phyloP scores from a whole-genome alignment of 2,329 filamentous ascomycete species.

The Raffaelea deltoideospora region DNA sequence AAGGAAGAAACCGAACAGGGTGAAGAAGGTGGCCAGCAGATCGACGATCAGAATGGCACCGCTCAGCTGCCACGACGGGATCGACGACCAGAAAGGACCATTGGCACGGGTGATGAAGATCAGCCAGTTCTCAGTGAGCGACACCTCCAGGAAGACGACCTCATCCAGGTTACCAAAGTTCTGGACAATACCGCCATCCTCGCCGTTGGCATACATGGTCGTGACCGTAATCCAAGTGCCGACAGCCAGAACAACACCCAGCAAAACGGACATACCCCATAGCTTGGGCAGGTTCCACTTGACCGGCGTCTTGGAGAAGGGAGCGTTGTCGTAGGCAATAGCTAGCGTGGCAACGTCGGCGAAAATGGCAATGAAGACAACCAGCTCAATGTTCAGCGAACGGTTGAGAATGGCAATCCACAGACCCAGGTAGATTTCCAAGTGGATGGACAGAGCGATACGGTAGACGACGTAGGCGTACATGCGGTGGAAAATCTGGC shows the following conservation, averaged over 20 bases:
- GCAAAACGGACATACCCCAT: conserved; percentile 80
- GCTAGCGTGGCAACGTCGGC: conserved; percentile 84
- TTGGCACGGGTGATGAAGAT: conserved; percentile 94
- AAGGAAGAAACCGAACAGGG: conserved; percentile 72
- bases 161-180: conserved; percentile 72
- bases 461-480: conserved; percentile 92
- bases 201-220: conserved; percentile 57
- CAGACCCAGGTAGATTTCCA: conserved; percentile 81
- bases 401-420: conserved; percentile 84
- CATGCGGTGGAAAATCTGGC: conserved; percentile 95
- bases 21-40: conserved; percentile 72
- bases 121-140: conserved; percentile 86
- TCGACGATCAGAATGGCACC: conserved; percentile 72
- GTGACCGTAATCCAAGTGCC: conserved; percentile 84
- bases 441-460: conserved; percentile 80
- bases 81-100: conserved; percentile 80
- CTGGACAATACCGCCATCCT: conserved; percentile 73
- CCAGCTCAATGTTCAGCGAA: conserved; percentile 69
- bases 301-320: conserved; percentile 71
- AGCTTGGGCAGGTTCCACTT: conserved; percentile 94
- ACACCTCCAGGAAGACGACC: conserved; percentile 80
- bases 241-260: conserved; percentile 65
- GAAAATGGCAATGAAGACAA: conserved; percentile 92
- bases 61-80: conserved; percentile 71
- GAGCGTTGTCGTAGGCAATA: conserved; percentile 87